Evolutionary conservation across 768 basidiomycete species (phyloP), one percentile per base, ranked within the genome.

Genomic region (Rickenella mellea): DNA sequence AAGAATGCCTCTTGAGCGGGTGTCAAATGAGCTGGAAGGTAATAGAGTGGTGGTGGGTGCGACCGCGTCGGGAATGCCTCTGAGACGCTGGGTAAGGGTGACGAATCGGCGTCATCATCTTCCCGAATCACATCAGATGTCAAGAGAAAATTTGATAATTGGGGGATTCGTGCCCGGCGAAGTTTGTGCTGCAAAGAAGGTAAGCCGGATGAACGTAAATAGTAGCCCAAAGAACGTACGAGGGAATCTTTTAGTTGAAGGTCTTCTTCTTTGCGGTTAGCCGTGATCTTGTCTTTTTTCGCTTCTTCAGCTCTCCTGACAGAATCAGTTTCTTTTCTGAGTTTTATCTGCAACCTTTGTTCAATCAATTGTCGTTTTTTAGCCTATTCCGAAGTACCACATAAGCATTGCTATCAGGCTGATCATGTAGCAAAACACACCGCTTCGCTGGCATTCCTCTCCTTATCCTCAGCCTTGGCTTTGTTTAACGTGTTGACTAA

Each of bases 391-490:
- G 28, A 28, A 12, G 15, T 8, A 36, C 36, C 25, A 33, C 22
- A 27, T 42, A 35, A 33, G 26, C 26, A 38, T 31, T 15, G 9
- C 17, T 8, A 10, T 40, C 41, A 6, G 10, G 12, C 29, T 15
- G 29, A 14, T 17, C n/a, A 36, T 15, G 40, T 29, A 21, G 31
- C 28, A 28, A 1, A 2, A 60, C 64, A 59, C 46, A 88, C 86
- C 53, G 86, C 84, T 53, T 90, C 86, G 60, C 84, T 87, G n/a
- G 80, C 79, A 56, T 72, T 85, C 46, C 85, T 70, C 68, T 84
- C 78, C 57, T 83, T 81, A 60, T 87, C 86, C 67, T 90, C 86
- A 50, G 74, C 80, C 67, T 87, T 88, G 49, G 87, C 87, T 69
- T 84, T 85, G 66, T 81, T 85, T 47, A 90, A 73, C 50, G 86